Evolutionary conservation across 75 land plant species (phyloP), one percentile per base, ranked within the genome.

Genomic region (Cunninghamia lanceolata): DNA sequence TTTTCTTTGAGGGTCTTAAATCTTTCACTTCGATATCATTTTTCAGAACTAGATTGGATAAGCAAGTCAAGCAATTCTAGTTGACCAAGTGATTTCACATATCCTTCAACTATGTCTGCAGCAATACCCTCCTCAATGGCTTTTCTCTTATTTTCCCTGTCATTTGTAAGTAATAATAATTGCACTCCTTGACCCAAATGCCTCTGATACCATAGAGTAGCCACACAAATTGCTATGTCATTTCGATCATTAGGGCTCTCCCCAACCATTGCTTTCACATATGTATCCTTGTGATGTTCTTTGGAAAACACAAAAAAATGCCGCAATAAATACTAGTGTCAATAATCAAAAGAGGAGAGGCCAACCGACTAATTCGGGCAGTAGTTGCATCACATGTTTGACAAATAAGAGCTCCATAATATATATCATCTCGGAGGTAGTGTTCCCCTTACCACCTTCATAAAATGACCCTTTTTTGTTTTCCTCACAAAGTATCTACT

Each of bases 181-280:
- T 79, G 86, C 6, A 91, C 78, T 78, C 90, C 89, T 68, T 75
- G 83, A 56, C 95, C 96, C 35, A 98, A 90, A 89, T 98, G 99
- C 39, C 85, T 94, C 85, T 98, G 99, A 94, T n/a, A n/a, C n/a
- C n/a, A n/a, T n/a, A n/a, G n/a, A n/a, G n/a, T n/a, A n/a, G n/a
- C n/a, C n/a, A n/a, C 94, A 47, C 99, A 89, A 84, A 98, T 98
- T 53, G 99, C 99, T 98, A 91, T 92, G 80, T 98, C 99, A 93
- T 98, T 98, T 13, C 95, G 92, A 88, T 98, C 99, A 90, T 98
- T 98, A 28, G 95, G 94, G 86, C 94, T 95, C 87, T 98, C 99
- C 19, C 92, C 92, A 74, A 85, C 89, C 94, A 93, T 90, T 38
- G 91, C 85, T 85, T 96, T 95, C 19, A 98, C 90, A 88, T 91